These are phyloP conservation scores for Phyllachora maydis DNA, from an alignment of 2,329 filamentous ascomycete genomes.

Conservation along the genomic window DNA sequence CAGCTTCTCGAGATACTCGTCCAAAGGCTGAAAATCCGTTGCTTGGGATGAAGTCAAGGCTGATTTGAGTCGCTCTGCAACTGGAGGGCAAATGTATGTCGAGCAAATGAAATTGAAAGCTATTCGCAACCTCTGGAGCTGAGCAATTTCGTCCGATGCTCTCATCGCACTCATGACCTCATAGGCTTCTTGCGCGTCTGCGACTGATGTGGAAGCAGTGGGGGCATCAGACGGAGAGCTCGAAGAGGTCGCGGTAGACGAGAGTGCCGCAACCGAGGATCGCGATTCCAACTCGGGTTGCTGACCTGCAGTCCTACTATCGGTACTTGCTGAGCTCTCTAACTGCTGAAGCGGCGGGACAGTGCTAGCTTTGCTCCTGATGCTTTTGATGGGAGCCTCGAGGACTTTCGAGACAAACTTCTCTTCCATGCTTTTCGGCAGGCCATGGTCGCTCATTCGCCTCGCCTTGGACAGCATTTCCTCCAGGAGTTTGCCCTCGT, in stretches of 20 bases:
- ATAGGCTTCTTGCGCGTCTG: conserved; percentile 9
- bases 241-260: conserved; percentile 13
- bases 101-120: conserved; percentile 44
- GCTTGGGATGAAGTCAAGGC: conserved; percentile 15
- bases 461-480: conserved; percentile 53
- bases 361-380: conserved; percentile 30
- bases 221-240: conserved; percentile 17
- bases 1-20: conserved; percentile 47
- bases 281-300: conserved; percentile 19
- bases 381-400: conserved; percentile 52
- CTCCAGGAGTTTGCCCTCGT: conserved; percentile 43
- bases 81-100: conserved; percentile 30
- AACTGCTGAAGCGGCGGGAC: conserved; percentile 6
- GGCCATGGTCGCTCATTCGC: conserved; percentile 37
- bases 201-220: conserved; percentile 22
- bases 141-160: conserved; percentile 24
- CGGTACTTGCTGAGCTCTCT: conserved; percentile 3
- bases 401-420: conserved; percentile 59
- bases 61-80: conserved; percentile 20
- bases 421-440: conserved; percentile 71
- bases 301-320: neutral
- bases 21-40: conserved; percentile 46
- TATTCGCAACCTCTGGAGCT: conserved; percentile 42
- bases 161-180: conserved; percentile 19
- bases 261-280: conserved; percentile 15